Evolutionary conservation across 2,329 filamentous ascomycete genomes (phyloP), one percentile per base, ranked within the genome.

Genomic region (Ophiocordyceps camponoti-rufipedis): DNA sequence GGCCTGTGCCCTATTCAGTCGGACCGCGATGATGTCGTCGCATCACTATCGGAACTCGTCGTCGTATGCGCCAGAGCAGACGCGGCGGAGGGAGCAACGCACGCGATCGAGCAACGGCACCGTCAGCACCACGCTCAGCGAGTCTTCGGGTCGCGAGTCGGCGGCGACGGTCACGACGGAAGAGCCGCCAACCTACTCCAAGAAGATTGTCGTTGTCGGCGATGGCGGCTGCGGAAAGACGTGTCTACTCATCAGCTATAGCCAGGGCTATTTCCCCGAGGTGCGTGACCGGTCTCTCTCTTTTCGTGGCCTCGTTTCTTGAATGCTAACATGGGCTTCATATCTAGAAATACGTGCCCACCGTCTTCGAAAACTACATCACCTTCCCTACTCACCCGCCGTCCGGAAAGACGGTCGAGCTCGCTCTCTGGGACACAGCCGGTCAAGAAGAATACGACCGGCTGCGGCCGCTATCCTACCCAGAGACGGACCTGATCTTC

Each of bases 361-460:
- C 91, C 2, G 91, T 98, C 45, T 98, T 98, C 63, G 91, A 98
- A 61, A 98, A 98, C 71, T 98, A 98, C 75, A 96, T 98, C 67
- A 95, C 91, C 46, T 89, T 94, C 63, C 93, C 89, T 47, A 83
- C 80, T 48, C 91, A 98, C 66, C 78, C 80, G 52, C 77, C 80
- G 41, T 85, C 82, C 12, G 88, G 89, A 58, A 96, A 95, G 73
- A 88, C 82, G 47, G 87, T 98, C 53, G 91, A 98, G 68, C 77
- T 98, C 49, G 91, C 91, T 39, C 75, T 98, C 45, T 98, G 91
- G 91, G 91, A 98, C 66, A 98, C 91, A 28, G 91, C 91, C 55
- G 91, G 91, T 38, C 91, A 98, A 66, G 23, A 23, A 23, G 23
- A 23, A 23, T 23, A 23, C 23, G 23, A 23, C 23, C 23, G 23